Conservation (phyloP, 2,329 filamentous ascomycete genomes). For the Claviceps quebecensis region DNA sequence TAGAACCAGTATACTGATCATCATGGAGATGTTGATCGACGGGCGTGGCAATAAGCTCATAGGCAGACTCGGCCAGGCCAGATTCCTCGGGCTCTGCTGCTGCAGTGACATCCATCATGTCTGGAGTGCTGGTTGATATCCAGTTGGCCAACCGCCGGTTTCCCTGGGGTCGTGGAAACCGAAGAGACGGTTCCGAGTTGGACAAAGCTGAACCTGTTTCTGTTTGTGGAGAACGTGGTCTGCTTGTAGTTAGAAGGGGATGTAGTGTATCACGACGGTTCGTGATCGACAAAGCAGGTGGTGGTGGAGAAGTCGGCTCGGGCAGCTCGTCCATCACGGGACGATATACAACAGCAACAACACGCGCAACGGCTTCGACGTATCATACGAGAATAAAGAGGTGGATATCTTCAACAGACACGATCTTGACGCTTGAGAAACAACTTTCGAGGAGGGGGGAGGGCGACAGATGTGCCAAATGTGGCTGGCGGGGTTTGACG, state of each 20-base stretch:
- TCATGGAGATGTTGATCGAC: slow-evolving; percentile 41
- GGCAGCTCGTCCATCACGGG: slow-evolving; percentile 40
- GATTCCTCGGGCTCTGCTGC: slow-evolving; percentile 28
- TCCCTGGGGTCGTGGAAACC: slow-evolving; percentile 42
- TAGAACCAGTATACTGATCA: slow-evolving; percentile 31
- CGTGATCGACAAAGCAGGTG: slow-evolving; percentile 14
- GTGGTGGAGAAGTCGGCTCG: slow-evolving; percentile 12
- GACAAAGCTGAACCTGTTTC: slow-evolving; percentile 15
- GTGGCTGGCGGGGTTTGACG: neutral
- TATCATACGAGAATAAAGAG: slow-evolving; percentile 11
- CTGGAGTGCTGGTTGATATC: slow-evolving; percentile 42
- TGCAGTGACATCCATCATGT: slow-evolving; percentile 37
- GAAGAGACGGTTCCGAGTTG: slow-evolving; percentile 34
- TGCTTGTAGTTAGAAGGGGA: slow-evolving; percentile 11
- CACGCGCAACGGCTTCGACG: slow-evolving; percentile 7
- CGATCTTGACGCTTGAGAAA: neutral
- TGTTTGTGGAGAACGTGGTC: slow-evolving; percentile 8
- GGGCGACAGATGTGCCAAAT: neutral
- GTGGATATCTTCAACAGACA: neutral
- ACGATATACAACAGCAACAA: slow-evolving; percentile 12
- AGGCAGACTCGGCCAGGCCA: slow-evolving; percentile 41
- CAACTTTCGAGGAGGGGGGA: neutral
- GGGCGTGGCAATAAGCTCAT: slow-evolving; percentile 36
- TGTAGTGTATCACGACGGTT: slow-evolving; percentile 16
- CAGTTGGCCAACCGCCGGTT: slow-evolving; percentile 43